These are phyloP conservation scores for Xylaria sp. DNA, from an alignment of 2,329 filamentous ascomycete genomes.

Conservation along the genomic window DNA sequence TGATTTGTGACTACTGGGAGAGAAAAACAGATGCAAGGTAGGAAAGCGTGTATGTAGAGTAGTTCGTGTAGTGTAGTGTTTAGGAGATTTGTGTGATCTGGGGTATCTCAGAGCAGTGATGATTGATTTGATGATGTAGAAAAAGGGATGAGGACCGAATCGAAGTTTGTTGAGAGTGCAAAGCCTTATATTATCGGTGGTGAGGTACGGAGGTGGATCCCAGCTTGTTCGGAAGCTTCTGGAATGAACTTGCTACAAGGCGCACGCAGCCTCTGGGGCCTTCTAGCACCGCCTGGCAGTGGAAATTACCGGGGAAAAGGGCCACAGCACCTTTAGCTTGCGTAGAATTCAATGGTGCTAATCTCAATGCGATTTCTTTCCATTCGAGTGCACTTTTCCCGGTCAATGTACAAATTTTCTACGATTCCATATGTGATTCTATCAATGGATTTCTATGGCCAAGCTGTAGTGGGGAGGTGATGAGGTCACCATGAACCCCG, in stretches of 20 bases:
- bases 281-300: slow-evolving; percentile 12
- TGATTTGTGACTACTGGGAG: slow-evolving; percentile 26
- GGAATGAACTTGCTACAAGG: slow-evolving; percentile 20
- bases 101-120: slow-evolving; percentile 20
- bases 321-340: background rate
- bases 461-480: slow-evolving; percentile 26
- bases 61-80: too few relatives aligned
- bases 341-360: background rate
- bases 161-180: slow-evolving; percentile 19
- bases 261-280: slow-evolving; percentile 12
- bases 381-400: background rate
- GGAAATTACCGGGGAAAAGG: slow-evolving; percentile 8
- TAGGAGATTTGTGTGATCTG: background rate
- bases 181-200: slow-evolving; percentile 28
- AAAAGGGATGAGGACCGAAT: slow-evolving; percentile 2
- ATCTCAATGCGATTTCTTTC: background rate
- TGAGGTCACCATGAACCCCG: slow-evolving; percentile 29
- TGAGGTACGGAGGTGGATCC: slow-evolving; percentile 22
- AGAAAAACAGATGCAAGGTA: background rate
- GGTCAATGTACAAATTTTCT: slow-evolving; percentile 7
- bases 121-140: slow-evolving; percentile 24
- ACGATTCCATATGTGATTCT: too few relatives aligned
- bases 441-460: too few relatives aligned
- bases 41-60: background rate
- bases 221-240: slow-evolving; percentile 29